Evolutionary conservation across 2,329 filamentous ascomycete genomes (phyloP).

Genomic region (Meredithiella fracta): DNA sequence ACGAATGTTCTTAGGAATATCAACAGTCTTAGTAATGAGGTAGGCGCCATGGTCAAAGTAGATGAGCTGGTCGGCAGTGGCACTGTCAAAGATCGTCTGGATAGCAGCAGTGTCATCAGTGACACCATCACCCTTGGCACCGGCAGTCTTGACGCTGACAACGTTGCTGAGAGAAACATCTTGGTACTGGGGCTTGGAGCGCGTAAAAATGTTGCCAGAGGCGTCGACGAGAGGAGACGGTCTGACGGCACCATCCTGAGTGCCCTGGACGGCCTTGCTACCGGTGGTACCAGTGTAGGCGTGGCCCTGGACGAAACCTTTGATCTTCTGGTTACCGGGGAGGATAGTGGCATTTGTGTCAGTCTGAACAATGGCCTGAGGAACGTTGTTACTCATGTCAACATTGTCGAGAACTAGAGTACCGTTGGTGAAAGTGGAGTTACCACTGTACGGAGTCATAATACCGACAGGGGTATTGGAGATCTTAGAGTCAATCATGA

Average conservation of each 20-base stretch:
- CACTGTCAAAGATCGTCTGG: conserved; percentile 58
- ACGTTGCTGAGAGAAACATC: conserved; percentile 50
- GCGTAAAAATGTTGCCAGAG: conserved; percentile 57
- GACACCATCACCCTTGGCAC: conserved; percentile 72
- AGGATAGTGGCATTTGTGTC: conserved; percentile 45
- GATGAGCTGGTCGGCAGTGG: conserved; percentile 45
- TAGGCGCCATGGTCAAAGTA: conserved; percentile 67
- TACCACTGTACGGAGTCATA: conserved; percentile 52
- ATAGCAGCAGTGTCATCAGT: conserved; percentile 80
- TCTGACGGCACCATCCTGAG: conserved; percentile 37
- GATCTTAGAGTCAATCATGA: conserved; percentile 68
- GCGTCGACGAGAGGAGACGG: conserved; percentile 47
- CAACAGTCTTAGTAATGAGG: conserved; percentile 51
- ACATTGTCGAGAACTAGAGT: conserved; percentile 80
- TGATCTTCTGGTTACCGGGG: conserved; percentile 49
- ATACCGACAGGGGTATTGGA: conserved; percentile 61
- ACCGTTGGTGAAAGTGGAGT: conserved; percentile 52
- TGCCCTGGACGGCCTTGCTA: conserved; percentile 42
- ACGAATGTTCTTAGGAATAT: conserved; percentile 61
- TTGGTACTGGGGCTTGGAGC: conserved; percentile 80
- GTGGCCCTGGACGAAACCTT: conserved; percentile 66
- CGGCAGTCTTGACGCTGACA: conserved; percentile 63
- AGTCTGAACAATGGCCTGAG: conserved; percentile 46
- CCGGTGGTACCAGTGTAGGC: conserved; percentile 38
- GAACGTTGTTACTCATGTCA: conserved; percentile 54